Conservation (phyloP, 371 early-diverging fungal genomes). For the Smittium culicis region DNA sequence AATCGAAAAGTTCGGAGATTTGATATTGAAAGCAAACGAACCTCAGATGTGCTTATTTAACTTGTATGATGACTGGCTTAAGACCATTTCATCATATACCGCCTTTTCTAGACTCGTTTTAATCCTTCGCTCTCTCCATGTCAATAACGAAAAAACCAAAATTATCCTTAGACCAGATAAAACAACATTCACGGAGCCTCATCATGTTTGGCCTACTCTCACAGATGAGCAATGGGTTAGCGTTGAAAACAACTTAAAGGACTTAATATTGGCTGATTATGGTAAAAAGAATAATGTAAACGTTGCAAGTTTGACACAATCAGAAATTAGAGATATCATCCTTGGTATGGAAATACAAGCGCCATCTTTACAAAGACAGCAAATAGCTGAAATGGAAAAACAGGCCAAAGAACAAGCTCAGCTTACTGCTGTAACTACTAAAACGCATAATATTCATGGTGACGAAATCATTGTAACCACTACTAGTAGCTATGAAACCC, state of each 20-base stretch:
- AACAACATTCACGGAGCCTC: conserved; percentile 80
- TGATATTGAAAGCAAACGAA: conserved; percentile 93
- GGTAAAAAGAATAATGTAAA: conserved; percentile 98
- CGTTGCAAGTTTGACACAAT: conserved; percentile 85
- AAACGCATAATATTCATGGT: conserved; percentile 92
- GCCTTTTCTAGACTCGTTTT: conserved; percentile 95
- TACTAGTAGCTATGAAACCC: conserved; percentile 91
- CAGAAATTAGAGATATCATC: conserved; percentile 98
- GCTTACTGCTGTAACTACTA: conserved; percentile 88
- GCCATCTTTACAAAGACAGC: conserved; percentile 91
- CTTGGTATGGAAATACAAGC: conserved; percentile 98
- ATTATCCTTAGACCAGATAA: conserved; percentile 88
- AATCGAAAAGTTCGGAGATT: conserved; percentile 95
- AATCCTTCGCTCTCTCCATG: conserved; percentile 90
- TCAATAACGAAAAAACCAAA: conserved; percentile 92
- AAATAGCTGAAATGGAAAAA: conserved; percentile 93
- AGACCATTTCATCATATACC: conserved; percentile 87
- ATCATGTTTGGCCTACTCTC: conserved; percentile 94
- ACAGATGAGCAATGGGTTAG: conserved; percentile 96
- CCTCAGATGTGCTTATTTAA: conserved; percentile 87
- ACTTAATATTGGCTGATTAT: conserved; percentile 94
- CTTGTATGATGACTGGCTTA: conserved; percentile 92
- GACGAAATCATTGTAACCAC: conserved; percentile 97
- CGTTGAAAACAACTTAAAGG: conserved; percentile 92
- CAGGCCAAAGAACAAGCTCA: conserved; percentile 76